Percentiles rank a stretch among this genome's conserved stretches.
Conservation (phyloP, 345 rosid species). For the Eucalyptus polyanthemos region DNA sequence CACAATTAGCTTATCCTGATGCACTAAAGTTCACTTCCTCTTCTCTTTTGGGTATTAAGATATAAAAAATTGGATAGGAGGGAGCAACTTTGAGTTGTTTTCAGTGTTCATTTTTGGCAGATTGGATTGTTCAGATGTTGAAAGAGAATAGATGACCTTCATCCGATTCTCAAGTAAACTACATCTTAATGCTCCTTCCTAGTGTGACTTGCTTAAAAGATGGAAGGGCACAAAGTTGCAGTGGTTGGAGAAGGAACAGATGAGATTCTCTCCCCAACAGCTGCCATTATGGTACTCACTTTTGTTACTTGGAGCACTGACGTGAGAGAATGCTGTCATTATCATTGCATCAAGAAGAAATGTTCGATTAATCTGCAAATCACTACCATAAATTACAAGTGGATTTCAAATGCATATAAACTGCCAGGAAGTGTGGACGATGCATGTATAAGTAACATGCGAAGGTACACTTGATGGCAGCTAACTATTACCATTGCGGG, state of each 20-base stretch:
- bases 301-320: neutral
- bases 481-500: neutral
- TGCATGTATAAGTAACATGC: neutral
- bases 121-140: neutral
- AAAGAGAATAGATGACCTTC: neutral
- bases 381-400: neutral
- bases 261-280: neutral
- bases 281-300: neutral
- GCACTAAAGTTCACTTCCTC: neutral
- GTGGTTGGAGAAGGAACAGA: neutral
- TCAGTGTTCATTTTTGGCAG: neutral
- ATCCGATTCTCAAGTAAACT: neutral
- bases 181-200: neutral
- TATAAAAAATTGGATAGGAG: neutral
- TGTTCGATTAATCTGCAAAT: neutral
- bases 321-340: neutral
- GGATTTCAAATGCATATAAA: neutral
- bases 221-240: neutral
- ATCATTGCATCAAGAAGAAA: neutral
- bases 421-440: neutral
- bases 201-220: neutral
- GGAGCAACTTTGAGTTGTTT: neutral
- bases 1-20: neutral
- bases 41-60: neutral
- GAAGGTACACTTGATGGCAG: neutral